A percentile compares a stretch with the other conserved stretches of the same genome.
These are phyloP conservation scores for Bombardia bombarda DNA, from an alignment of 495 filamentous ascomycete genomes.

Conservation along the genomic window DNA sequence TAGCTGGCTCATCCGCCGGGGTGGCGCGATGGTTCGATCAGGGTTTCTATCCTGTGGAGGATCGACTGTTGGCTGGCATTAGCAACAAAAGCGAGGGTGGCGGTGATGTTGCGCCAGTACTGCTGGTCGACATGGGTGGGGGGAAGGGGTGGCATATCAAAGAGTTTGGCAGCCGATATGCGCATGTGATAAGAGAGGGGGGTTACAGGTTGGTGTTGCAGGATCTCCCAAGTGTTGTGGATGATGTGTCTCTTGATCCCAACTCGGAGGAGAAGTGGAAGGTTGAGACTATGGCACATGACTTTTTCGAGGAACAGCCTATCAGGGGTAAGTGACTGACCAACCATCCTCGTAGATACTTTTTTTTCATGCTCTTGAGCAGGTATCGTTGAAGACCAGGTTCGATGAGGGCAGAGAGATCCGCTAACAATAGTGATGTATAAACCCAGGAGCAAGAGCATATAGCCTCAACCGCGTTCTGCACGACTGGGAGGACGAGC, in stretches of 20 bases:
- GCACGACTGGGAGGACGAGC: constrained; percentile 40
- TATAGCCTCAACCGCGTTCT: constrained; percentile 38
- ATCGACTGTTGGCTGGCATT: constrained; percentile 25
- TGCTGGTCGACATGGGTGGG: constrained; percentile 51
- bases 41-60: constrained; percentile 40
- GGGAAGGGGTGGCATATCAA: constrained; percentile 45
- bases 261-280: too few relatives aligned
- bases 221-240: constrained; percentile 34
- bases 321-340: too few relatives aligned
- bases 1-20: constrained; percentile 42
- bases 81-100: constrained; percentile 13
- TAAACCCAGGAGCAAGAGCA: constrained; percentile 28
- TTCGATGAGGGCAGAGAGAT: too few relatives aligned
- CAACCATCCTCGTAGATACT: too few relatives aligned
- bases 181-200: too few relatives aligned
- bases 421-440: too few relatives aligned
- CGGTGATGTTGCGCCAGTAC: neutral
- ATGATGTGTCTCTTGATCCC: neutral
- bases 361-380: too few relatives aligned
- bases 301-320: constrained; percentile 32
- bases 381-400: too few relatives aligned
- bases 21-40: constrained; percentile 45
- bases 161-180: too few relatives aligned
- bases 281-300: constrained; percentile 27
- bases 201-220: constrained; percentile 43